phyloP scores from a whole-genome alignment of 1,284 basidiomycete genomes.

The Exobasidium rhododendri region DNA sequence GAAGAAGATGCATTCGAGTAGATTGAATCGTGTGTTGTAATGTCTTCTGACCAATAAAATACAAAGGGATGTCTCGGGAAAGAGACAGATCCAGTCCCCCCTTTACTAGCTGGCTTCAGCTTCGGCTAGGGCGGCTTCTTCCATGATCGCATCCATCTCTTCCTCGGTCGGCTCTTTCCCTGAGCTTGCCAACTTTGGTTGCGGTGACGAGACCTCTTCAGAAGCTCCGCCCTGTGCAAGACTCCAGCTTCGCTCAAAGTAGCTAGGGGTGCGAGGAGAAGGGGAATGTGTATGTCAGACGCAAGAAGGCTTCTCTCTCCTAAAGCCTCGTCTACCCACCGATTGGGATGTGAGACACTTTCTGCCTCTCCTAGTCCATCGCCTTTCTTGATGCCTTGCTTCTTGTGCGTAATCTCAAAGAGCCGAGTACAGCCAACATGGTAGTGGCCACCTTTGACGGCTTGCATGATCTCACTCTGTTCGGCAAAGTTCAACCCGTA shows the following conservation, averaged over 20 bases:
- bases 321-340: background rate
- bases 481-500: slow-evolving; percentile 72
- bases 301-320: no score
- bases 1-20: slow-evolving; percentile 32
- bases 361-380: slow-evolving; percentile 84
- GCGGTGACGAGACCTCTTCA: background rate
- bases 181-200: background rate
- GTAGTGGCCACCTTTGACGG: slow-evolving; percentile 78
- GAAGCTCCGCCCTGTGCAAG: slow-evolving; percentile 33
- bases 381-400: slow-evolving; percentile 74
- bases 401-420: slow-evolving; percentile 83
- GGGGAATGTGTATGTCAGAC: background rate
- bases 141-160: background rate
- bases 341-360: slow-evolving; percentile 90
- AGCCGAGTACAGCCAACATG: slow-evolving; percentile 96
- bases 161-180: background rate
- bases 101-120: background rate
- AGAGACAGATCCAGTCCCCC: background rate
- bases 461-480: slow-evolving; percentile 78
- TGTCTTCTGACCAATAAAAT: background rate
- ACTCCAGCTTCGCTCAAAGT: slow-evolving; percentile 60
- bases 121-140: background rate
- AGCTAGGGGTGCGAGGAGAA: no score
- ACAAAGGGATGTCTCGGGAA: slow-evolving; percentile 5
- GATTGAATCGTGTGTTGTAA: background rate